Percentiles rank a stretch among this genome's conserved stretches.
phyloP scores from a whole-genome alignment of 2,329 filamentous ascomycete species.

The Colletotrichum costaricense region DNA sequence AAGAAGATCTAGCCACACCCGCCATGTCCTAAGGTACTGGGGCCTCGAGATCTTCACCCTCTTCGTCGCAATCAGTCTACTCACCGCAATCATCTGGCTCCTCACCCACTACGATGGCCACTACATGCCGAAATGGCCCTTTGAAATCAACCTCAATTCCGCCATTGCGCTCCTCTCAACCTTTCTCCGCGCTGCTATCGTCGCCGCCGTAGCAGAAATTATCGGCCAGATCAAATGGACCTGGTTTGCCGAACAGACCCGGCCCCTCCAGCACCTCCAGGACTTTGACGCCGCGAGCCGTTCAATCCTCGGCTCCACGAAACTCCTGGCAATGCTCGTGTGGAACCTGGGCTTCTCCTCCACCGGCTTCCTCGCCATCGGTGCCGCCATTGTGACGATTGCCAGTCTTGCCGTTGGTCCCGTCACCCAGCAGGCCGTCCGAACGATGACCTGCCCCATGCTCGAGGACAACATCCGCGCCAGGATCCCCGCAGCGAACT shows the following conservation, averaged over 20 bases:
- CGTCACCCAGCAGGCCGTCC: constrained; percentile 45
- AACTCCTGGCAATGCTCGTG: constrained; percentile 35
- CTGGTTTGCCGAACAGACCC: constrained; percentile 43
- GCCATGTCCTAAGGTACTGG: constrained; percentile 24
- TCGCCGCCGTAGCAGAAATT: constrained; percentile 43
- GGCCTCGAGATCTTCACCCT: constrained; percentile 21
- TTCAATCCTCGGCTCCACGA: constrained; percentile 41
- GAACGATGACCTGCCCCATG: constrained; percentile 34
- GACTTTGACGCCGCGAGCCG: constrained; percentile 46
- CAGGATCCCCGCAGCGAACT: constrained; percentile 12
- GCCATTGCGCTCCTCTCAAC: constrained; percentile 37
- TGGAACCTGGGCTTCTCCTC: constrained; percentile 26
- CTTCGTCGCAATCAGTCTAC: constrained; percentile 1
- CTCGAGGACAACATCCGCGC: not conserved
- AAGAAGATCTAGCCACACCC: not conserved
- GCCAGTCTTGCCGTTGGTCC: constrained; percentile 43
- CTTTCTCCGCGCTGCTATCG: constrained; percentile 39
- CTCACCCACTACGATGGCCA: constrained; percentile 25
- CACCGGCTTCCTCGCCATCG: constrained; percentile 34
- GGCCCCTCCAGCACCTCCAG: constrained; percentile 43
- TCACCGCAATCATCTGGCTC: constrained; percentile 20
- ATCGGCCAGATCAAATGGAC: constrained; percentile 47
- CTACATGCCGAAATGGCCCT: constrained; percentile 39
- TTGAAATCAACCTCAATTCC: constrained; percentile 39
- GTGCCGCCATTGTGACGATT: constrained; percentile 40